Conservation (phyloP, 495 filamentous ascomycete species). For the Halenospora varia region DNA sequence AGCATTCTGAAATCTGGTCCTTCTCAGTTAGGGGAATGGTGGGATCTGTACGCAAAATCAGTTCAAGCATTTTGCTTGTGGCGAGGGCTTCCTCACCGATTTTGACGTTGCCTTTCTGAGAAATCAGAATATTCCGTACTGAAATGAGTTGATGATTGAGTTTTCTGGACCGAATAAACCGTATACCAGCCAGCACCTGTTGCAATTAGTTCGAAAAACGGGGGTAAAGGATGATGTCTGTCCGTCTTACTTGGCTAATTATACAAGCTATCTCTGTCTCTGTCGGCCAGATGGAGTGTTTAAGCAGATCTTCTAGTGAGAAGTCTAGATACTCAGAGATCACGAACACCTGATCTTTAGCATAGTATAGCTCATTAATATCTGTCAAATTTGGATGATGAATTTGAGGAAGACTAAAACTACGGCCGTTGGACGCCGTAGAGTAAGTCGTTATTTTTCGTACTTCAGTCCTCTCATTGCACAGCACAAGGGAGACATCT, state of each 20-base stretch:
- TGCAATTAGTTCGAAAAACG: slow-evolving; percentile 2
- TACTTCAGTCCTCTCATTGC: slow-evolving; percentile 4
- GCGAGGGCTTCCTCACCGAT: neutral
- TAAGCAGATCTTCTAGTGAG: slow-evolving; percentile 10
- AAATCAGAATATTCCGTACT: slow-evolving; percentile 9
- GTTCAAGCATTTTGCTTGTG: slow-evolving; percentile 1
- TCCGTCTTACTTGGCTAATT: slow-evolving; percentile 7
- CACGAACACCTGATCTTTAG: slow-evolving; percentile 7
- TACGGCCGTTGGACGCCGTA: neutral
- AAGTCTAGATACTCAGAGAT: slow-evolving; percentile 10
- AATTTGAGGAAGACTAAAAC: slow-evolving; percentile 8
- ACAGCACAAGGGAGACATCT: slow-evolving; percentile 4
- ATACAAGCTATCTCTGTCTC: slow-evolving; percentile 14
- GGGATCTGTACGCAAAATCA: slow-evolving; percentile 1
- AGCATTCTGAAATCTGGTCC: slow-evolving; percentile 5
- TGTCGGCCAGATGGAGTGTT: slow-evolving; percentile 5
- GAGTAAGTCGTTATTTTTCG: slow-evolving; percentile 2
- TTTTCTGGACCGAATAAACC: slow-evolving; percentile 9
- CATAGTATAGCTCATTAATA: neutral
- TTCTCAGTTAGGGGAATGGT: slow-evolving; percentile 4
- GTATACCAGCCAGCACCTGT: slow-evolving; percentile 5
- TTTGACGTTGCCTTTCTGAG: slow-evolving; percentile 10
- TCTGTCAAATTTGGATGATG: slow-evolving; percentile 10
- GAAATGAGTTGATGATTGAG: slow-evolving; percentile 3
- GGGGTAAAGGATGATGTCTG: neutral